A percentile compares a stretch with the other conserved stretches of the same genome.
Evolutionary conservation across 352 stramenopile species (phyloP).

Genomic region (Globisporangium rhizosaccharum): DNA sequence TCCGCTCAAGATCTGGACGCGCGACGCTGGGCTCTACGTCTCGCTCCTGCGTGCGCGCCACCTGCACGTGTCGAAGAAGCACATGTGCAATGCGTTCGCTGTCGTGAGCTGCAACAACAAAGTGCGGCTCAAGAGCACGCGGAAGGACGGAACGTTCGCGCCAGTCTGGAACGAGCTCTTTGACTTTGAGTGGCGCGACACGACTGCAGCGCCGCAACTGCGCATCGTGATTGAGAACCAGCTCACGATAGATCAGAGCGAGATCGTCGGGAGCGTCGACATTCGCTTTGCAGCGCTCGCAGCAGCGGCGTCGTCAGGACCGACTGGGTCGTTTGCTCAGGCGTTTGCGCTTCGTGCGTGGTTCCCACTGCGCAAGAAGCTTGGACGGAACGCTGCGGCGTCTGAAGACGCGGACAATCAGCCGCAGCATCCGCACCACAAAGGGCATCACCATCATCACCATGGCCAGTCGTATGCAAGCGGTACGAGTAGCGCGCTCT

Average conservation of each 20-base stretch:
- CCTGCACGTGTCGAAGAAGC: conserved; percentile 53
- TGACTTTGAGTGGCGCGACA: conserved; percentile 56
- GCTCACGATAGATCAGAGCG: conserved; percentile 58
- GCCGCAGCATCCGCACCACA: not conserved
- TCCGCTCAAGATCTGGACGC: conserved; percentile 52
- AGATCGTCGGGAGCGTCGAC: conserved; percentile 51
- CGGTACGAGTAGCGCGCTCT: conserved; percentile 1
- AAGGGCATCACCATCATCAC: conserved; percentile 4
- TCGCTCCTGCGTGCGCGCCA: conserved; percentile 42
- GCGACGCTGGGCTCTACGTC: conserved; percentile 40
- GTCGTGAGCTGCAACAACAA: conserved; percentile 46
- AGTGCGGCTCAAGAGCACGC: conserved; percentile 50
- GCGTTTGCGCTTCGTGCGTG: conserved; percentile 42
- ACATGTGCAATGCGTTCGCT: conserved; percentile 69
- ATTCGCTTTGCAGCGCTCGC: conserved; percentile 24
- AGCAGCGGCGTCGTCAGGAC: not conserved
- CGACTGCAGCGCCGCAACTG: conserved; percentile 16
- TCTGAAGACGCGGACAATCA: conserved; percentile 10
- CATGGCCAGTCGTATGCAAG: conserved; percentile 4
- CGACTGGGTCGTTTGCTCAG: conserved; percentile 4
- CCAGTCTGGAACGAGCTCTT: conserved; percentile 78
- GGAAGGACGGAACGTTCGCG: conserved; percentile 56
- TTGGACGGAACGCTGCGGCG: not conserved
- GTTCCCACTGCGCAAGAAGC: conserved; percentile 39
- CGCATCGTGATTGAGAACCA: conserved; percentile 62